phyloP scores from a whole-genome alignment of 2,329 filamentous ascomycete genomes.

The Fusarium napiforme region DNA sequence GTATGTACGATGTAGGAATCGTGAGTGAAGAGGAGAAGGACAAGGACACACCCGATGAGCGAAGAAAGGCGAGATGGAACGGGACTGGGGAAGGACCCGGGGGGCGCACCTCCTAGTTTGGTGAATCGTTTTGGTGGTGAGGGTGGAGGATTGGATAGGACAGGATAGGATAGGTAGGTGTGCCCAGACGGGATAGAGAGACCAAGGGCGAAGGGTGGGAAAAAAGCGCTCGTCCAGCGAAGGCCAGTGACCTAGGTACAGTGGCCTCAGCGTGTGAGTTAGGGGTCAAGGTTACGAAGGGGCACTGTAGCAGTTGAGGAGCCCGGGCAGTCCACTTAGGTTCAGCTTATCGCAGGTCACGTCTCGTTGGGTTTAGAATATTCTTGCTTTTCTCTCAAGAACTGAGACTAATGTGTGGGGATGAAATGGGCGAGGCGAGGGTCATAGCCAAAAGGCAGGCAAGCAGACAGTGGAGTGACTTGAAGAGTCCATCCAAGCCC shows the following conservation, averaged over 20 bases:
- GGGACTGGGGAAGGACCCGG: slow-evolving; percentile 32
- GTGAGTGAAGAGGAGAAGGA: slow-evolving; percentile 34
- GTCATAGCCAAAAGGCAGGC: slow-evolving; percentile 26
- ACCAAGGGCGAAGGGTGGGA: background rate
- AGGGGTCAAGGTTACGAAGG: slow-evolving; percentile 12
- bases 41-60: slow-evolving; percentile 30
- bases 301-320: slow-evolving; percentile 11
- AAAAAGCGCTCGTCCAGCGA: background rate
- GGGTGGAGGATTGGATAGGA: slow-evolving; percentile 3
- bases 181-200: background rate
- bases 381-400: slow-evolving; percentile 20
- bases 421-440: slow-evolving; percentile 14
- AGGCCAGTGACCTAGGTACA: slow-evolving; percentile 10
- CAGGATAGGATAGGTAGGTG: background rate
- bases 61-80: slow-evolving; percentile 39
- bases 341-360: background rate
- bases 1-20: slow-evolving; percentile 20
- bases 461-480: slow-evolving; percentile 35
- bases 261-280: slow-evolving; percentile 13
- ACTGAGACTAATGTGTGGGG: slow-evolving; percentile 10
- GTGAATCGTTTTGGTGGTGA: slow-evolving; percentile 38
- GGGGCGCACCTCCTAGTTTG: slow-evolving; percentile 34
- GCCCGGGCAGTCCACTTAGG: background rate
- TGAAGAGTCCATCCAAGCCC: slow-evolving; percentile 24
- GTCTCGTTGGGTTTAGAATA: background rate